A percentile compares a stretch with the other conserved stretches of the same genome.
Conservation (phyloP, 331 rosid species). For the Rosa hybrid region DNA sequence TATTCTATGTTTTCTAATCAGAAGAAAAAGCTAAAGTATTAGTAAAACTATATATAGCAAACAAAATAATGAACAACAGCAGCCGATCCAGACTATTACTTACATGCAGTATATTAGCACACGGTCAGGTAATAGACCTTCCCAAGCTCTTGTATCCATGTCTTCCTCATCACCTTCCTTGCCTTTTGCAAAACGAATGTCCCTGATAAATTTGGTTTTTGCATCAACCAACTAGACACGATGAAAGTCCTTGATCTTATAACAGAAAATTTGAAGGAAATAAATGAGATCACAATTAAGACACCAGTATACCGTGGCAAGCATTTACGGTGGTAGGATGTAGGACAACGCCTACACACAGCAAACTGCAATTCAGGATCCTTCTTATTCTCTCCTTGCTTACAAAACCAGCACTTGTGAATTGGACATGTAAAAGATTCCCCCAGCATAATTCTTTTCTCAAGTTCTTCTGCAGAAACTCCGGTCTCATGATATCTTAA, state of each 20-base stretch:
- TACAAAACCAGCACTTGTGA: conserved; percentile 77
- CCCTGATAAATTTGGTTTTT: conserved; percentile 48
- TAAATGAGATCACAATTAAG: conserved; percentile 14
- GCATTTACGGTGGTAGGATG: conserved; percentile 82
- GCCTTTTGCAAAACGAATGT: conserved; percentile 38
- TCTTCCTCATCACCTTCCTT: not conserved
- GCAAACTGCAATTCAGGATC: conserved; percentile 67
- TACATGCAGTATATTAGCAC: conserved; percentile 88
- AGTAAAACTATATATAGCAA: conserved; percentile 22
- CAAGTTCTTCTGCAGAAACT: conserved; percentile 44
- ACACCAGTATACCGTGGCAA: conserved; percentile 55
- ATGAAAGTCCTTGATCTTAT: conserved; percentile 15
- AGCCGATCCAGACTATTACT: conserved; percentile 35
- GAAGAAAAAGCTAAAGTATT: conserved; percentile 13
- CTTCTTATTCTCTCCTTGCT: conserved; percentile 58
- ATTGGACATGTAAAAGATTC: conserved; percentile 67
- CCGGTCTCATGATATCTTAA: conserved; percentile 40
- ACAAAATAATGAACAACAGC: conserved; percentile 28
- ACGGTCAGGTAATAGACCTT: conserved; percentile 65
- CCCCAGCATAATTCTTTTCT: conserved; percentile 55
- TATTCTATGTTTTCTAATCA: conserved; percentile 68
- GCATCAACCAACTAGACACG: conserved; percentile 27
- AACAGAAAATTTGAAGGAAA: not conserved
- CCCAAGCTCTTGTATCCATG: conserved; percentile 67
- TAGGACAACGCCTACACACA: conserved; percentile 87